Percentiles rank a stretch among this genome's conserved stretches.
phyloP scores from a whole-genome alignment of 805 yeast species.

The Scheffersomyces amazonensis region DNA sequence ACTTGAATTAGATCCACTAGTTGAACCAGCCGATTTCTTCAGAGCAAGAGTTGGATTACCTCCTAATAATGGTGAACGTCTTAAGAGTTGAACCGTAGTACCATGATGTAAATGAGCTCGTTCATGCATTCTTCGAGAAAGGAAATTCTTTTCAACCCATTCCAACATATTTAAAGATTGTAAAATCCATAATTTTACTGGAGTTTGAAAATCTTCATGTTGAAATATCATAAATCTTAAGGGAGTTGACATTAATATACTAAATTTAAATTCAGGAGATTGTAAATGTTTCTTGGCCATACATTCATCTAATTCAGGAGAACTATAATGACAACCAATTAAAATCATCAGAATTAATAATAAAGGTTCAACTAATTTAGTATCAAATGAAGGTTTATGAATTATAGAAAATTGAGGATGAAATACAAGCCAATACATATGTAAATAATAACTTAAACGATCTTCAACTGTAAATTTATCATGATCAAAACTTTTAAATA shows the following conservation, averaged over 20 bases:
- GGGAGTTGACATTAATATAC: constrained; percentile 51
- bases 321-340: constrained; percentile 49
- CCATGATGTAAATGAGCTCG: constrained; percentile 86
- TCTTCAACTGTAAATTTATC: constrained; percentile 23
- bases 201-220: constrained; percentile 70
- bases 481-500: constrained; percentile 22
- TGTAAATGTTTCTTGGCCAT: constrained; percentile 9
- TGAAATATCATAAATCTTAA: constrained; percentile 69
- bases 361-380: constrained; percentile 45
- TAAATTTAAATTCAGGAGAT: constrained; percentile 39
- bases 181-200: constrained; percentile 71
- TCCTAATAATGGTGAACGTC: constrained; percentile 74
- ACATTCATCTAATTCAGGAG: constrained; percentile 7
- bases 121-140: constrained; percentile 70
- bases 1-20: constrained; percentile 23
- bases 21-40: constrained; percentile 17
- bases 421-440: constrained; percentile 54
- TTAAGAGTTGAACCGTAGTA: constrained; percentile 71
- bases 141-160: constrained; percentile 72
- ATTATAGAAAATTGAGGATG: constrained; percentile 59
- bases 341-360: constrained; percentile 54
- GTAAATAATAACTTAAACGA: constrained; percentile 33
- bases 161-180: constrained; percentile 75
- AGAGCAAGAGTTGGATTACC: constrained; percentile 53
- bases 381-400: constrained; percentile 57